A percentile compares a stretch with the other conserved stretches of the same genome.
These are phyloP conservation scores for Ophiocordyceps camponoti-rufipedis DNA, from an alignment of 2,329 filamentous ascomycete genomes.

Conservation along the genomic window DNA sequence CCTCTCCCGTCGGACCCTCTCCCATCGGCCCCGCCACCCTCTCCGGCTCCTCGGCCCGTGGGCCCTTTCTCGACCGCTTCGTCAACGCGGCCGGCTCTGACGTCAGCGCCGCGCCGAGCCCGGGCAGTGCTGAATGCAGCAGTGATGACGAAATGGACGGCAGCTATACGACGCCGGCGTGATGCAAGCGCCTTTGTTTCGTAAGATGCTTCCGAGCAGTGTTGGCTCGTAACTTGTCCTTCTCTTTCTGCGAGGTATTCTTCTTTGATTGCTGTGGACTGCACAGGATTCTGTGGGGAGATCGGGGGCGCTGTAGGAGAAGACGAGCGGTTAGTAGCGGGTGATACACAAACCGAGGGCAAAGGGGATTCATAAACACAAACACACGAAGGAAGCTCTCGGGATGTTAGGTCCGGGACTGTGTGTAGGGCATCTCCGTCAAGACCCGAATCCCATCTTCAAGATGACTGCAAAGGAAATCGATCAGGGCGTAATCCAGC, in stretches of 20 bases:
- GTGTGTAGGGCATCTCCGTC: neutral
- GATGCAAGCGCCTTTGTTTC: neutral
- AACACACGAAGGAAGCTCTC: neutral
- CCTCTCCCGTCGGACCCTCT: neutral
- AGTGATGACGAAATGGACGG: constrained; percentile 37
- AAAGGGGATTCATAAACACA: neutral
- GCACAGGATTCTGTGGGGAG: too few species aligned
- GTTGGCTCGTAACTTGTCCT: neutral
- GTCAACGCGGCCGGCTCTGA: constrained; percentile 28
- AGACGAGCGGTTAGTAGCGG: neutral
- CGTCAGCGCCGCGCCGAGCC: constrained; percentile 32
- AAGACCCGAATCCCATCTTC: neutral
- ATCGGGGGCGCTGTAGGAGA: neutral
- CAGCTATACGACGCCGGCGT: constrained; percentile 3
- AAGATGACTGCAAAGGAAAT: too few species aligned
- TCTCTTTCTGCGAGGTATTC: neutral
- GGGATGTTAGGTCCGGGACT: neutral
- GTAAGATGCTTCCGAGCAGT: neutral
- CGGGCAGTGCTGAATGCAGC: constrained; percentile 27
- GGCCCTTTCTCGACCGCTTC: constrained; percentile 19
- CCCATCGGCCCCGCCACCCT: constrained; percentile 5
- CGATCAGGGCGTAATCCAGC: too few species aligned
- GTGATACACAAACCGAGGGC: neutral
- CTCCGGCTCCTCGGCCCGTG: constrained; percentile 10
- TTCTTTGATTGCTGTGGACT: neutral